A percentile compares a stretch with the other conserved stretches of the same genome.
Conservation (phyloP, 2,329 filamentous ascomycete genomes). For the Sclerotinia borealis region DNA sequence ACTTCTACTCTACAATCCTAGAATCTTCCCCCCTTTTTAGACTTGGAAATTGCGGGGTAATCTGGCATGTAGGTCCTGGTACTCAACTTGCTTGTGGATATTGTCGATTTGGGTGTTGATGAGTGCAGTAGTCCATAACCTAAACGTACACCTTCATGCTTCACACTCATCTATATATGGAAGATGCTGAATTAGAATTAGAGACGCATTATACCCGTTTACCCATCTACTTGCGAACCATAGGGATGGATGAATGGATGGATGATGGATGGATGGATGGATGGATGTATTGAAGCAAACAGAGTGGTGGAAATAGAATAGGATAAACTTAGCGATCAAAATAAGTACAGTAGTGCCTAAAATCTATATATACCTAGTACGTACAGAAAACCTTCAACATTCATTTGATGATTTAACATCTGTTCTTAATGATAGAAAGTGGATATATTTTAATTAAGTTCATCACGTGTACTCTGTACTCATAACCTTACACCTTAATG, state of each 20-base stretch:
- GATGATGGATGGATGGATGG: no score
- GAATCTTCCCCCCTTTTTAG: background rate
- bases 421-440: background rate
- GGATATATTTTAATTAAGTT: background rate
- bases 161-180: background rate
- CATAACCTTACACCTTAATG: no score
- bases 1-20: background rate
- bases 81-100: background rate
- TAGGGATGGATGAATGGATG: no score
- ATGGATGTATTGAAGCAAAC: background rate
- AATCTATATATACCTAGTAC: background rate
- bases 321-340: background rate
- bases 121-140: background rate
- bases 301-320: no score
- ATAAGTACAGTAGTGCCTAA: background rate
- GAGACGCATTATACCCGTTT: no score
- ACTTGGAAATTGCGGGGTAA: background rate
- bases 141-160: background rate
- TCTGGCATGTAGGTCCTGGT: background rate
- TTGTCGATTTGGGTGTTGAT: background rate
- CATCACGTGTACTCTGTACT: background rate
- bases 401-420: background rate
- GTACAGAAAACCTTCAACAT: background rate
- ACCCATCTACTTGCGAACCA: background rate
- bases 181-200: background rate